Base-by-base conservation (phyloP, 2,329 filamentous ascomycete genomes). In the Canariomyces notabilis region DNA sequence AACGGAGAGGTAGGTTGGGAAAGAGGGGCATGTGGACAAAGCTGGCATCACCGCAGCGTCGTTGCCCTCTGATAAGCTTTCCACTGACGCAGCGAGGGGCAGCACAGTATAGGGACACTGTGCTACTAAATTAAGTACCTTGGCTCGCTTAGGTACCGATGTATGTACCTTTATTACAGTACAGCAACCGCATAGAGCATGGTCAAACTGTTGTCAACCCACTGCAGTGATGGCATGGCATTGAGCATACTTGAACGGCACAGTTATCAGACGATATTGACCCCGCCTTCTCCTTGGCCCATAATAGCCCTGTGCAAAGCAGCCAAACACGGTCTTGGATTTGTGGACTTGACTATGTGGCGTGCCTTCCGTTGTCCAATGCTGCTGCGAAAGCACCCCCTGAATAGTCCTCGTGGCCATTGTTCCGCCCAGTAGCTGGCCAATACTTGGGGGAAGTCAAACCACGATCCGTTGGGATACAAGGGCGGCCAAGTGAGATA, bases 221-320 rank as follows among this genome's bases (percentile, higher is more conserved):
- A 51, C 44, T 47, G 48, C 7, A 9, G 26, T 8, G 14, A 51
- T 52, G 46, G 40, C 50, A 46, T 46, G 39, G 19, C 31, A 35
- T 42, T 45, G 46, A 37, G 37, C n/a, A 15, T 39, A 18, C 34
- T 34, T 42, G 31, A 42, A 38, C 23, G 41, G 21, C 19, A 32
- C 42, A 20, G 29, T 4, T 16, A 43, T 52, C 40, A 35, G 40
- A 18, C 43, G 29, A 37, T 29, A n/a, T 16, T 19, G 18, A 46
- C 44, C 50, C 50, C 50, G 36, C 42, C 37, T 48, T 46, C 42
- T 21, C n/a, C 4, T 4, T 6, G 6, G 18, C 16, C 35, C n/a
- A n/a, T n/a, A n/a, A n/a, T n/a, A 21, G 16, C 20, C 37, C 12
- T 21, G 7, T n/a, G n/a, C n/a, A 29, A 9, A 9, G 9, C 8